Percentiles rank a stretch among this genome's conserved stretches.
Conservation (phyloP, 208 protist species). For the Trypanosoma lewisi region DNA sequence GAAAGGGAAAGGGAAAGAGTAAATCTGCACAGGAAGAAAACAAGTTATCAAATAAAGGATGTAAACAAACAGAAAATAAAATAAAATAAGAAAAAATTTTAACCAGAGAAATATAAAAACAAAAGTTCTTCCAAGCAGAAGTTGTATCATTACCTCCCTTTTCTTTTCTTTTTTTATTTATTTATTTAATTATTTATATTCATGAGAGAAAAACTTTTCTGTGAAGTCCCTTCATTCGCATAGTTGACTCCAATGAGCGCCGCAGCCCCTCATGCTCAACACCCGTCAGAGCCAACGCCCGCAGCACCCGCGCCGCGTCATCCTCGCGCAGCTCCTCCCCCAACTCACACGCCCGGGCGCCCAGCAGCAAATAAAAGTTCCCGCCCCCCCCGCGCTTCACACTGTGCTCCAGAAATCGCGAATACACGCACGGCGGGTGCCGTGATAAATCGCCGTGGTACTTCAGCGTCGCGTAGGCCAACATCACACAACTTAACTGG, state of each 20-base stretch:
- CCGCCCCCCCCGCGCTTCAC: neutral
- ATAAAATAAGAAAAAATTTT: too few relatives aligned
- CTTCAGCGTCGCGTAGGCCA: conserved; percentile 59
- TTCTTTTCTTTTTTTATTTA: neutral
- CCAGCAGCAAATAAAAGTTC: conserved; percentile 63
- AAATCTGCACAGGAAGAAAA: neutral
- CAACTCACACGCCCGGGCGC: conserved; percentile 46
- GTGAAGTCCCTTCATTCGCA: conserved; percentile 52
- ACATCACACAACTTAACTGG: conserved; percentile 56
- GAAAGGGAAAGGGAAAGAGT: neutral
- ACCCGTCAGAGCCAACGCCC: conserved; percentile 47
- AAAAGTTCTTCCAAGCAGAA: too few relatives aligned
- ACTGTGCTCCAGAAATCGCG: neutral
- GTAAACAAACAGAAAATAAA: conserved; percentile 1
- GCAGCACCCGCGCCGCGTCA: conserved; percentile 58
- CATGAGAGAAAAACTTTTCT: conserved; percentile 24
- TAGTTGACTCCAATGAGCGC: conserved; percentile 49
- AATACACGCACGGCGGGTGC: neutral
- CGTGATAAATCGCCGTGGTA: conserved; percentile 28
- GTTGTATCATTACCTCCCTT: too few relatives aligned
- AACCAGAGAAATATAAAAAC: too few relatives aligned
- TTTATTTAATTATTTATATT: neutral
- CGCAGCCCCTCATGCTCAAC: conserved; percentile 60
- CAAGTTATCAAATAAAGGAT: too few relatives aligned
- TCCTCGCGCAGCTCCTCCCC: conserved; percentile 47